Evolutionary conservation across 208 protist species (phyloP).

Genomic region (Trypanosoma lewisi): DNA sequence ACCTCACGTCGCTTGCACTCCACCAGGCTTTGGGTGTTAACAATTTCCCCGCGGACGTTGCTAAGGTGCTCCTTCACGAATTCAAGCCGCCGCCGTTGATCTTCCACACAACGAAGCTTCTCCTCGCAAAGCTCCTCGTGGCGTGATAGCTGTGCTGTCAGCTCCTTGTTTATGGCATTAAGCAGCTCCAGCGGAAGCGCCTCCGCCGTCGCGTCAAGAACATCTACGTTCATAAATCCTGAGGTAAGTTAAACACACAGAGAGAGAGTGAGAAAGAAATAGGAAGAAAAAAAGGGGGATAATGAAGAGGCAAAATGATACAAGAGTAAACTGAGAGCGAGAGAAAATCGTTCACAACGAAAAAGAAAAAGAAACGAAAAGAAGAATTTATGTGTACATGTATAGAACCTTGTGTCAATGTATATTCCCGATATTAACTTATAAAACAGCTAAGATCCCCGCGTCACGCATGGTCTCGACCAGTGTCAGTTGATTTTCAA

Average conservation of each 20-base stretch:
- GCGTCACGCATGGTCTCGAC: constrained; percentile 40
- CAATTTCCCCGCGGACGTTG: constrained; percentile 88
- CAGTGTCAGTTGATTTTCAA: constrained; percentile 49
- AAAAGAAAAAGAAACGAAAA: background rate
- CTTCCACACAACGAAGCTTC: constrained; percentile 51
- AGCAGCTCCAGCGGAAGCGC: constrained; percentile 81
- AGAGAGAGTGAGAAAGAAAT: background rate
- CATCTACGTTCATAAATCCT: constrained; percentile 47
- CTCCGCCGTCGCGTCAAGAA: constrained; percentile 79
- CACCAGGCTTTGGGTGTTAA: constrained; percentile 84
- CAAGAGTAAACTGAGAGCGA: background rate
- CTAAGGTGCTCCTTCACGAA: constrained; percentile 91
- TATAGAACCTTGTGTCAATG: background rate
- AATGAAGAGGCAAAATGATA: background rate
- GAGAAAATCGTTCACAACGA: background rate
- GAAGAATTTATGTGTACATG: background rate
- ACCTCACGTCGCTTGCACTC: constrained; percentile 90
- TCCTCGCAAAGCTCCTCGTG: constrained; percentile 61
- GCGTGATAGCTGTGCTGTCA: constrained; percentile 79
- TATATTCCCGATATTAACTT: background rate
- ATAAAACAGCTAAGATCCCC: constrained; percentile 20
- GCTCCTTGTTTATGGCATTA: constrained; percentile 84
- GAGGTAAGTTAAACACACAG: background rate
- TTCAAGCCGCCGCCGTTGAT: constrained; percentile 76
- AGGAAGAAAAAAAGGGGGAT: background rate